These are phyloP conservation scores for Phlyctochytrium planicorne DNA, from an alignment of 192 early-diverging fungal genomes.

Conservation along the genomic window DNA sequence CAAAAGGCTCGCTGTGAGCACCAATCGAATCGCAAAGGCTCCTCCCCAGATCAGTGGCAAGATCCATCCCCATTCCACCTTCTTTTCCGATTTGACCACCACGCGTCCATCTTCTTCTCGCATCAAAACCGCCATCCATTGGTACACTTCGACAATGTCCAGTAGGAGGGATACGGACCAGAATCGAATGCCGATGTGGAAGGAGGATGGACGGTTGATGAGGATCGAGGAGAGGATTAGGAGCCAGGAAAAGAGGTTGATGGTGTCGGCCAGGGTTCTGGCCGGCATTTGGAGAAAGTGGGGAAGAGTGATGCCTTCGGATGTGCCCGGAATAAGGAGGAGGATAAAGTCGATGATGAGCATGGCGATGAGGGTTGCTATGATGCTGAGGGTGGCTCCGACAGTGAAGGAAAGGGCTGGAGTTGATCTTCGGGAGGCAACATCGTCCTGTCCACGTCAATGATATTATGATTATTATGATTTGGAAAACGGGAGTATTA, in stretches of 20 bases:
- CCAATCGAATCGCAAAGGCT: neutral
- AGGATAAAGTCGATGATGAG: slow-evolving; percentile 1
- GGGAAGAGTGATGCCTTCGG: neutral
- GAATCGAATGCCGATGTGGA: neutral
- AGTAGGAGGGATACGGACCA: neutral
- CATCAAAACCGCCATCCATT: neutral
- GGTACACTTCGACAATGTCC: neutral
- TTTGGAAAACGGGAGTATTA: too few relatives aligned
- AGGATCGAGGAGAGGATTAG: neutral
- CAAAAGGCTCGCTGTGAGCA: neutral
- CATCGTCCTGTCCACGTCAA: too few relatives aligned
- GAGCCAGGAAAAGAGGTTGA: neutral
- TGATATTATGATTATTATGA: too few relatives aligned
- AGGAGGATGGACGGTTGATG: neutral
- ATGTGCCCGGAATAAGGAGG: neutral
- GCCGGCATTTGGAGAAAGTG: neutral
- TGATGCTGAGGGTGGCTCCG: neutral
- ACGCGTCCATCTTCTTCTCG: neutral
- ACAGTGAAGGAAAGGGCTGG: too few relatives aligned
- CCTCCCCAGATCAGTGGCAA: neutral
- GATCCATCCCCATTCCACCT: too few relatives aligned
- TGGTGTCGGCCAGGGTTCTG: neutral
- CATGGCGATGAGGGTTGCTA: neutral
- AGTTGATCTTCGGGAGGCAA: too few relatives aligned
- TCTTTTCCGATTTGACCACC: neutral